A percentile compares a stretch with the other conserved stretches of the same genome.
Evolutionary conservation across 805 yeast genomes (phyloP).

Genomic region (Saccharomycopsis synnaedendra): DNA sequence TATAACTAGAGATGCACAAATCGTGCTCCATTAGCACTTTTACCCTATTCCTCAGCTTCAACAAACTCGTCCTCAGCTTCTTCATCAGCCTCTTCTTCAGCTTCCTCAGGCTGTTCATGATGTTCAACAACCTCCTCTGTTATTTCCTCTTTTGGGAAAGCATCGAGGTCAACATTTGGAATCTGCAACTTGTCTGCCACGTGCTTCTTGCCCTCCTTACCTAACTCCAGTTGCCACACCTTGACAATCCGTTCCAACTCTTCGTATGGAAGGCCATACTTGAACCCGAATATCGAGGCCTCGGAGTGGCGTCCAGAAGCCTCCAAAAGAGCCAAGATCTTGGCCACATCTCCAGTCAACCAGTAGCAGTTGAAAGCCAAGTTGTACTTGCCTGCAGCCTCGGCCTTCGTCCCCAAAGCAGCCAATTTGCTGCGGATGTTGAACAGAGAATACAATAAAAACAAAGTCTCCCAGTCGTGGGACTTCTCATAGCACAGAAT

Average conservation of each 20-base stretch:
- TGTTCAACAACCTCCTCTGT: neutral
- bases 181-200: slow-evolving; percentile 48
- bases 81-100: neutral
- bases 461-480: slow-evolving; percentile 68
- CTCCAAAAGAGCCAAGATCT: slow-evolving; percentile 54
- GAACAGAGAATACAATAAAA: slow-evolving; percentile 72
- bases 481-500: slow-evolving; percentile 70
- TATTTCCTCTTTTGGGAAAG: neutral
- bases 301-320: slow-evolving; percentile 67
- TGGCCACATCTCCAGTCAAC: slow-evolving; percentile 62
- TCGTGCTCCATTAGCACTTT: too few species aligned
- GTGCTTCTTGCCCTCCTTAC: slow-evolving; percentile 36
- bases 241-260: slow-evolving; percentile 37
- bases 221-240: slow-evolving; percentile 58
- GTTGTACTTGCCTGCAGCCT: slow-evolving; percentile 69
- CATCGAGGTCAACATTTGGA: slow-evolving; percentile 1
- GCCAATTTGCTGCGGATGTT: slow-evolving; percentile 53
- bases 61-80: neutral
- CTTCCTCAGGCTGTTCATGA: neutral
- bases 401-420: slow-evolving; percentile 56
- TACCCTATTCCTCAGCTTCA: neutral
- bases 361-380: slow-evolving; percentile 88
- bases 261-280: slow-evolving; percentile 45
- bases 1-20: too few species aligned
- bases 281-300: slow-evolving; percentile 69